Base-by-base conservation (phyloP, 1,284 basidiomycete species). In the Puccinia hordei region DNA sequence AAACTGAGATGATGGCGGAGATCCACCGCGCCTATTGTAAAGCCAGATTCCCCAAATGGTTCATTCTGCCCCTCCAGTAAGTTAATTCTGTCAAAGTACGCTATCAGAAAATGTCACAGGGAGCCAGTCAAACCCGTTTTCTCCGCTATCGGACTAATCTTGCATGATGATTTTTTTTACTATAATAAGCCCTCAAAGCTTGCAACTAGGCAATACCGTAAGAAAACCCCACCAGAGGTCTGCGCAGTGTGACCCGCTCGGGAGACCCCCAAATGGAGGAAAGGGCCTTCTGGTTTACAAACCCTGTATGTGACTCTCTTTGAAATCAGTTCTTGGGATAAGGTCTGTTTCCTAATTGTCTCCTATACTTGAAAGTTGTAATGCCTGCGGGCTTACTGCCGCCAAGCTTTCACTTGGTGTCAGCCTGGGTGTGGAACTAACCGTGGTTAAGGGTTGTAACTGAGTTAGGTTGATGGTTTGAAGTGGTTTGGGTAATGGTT, bases 311-410 rank as follows among this genome's bases (percentile, higher is more conserved):
- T 46, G n/a, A 51, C 57, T 22, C 44, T 30, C n/a, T 61, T 35
- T 15, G 12, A 49, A 17, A 38, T 41, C 8, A 73, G 17, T 41
- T 53, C 15, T 38, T 15, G 10, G 9, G 15, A 15, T 10, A 1
- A 59, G 12, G 1, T 22, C 6, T 38, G 6, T 59, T 19, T 55
- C 51, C 55, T 73, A 41, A 38, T 57, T 44, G 19, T 46, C 61
- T 75, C 38, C 5, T 5, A 19, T 38, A 2, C 35, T 53, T 57
- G n/a, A 71, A 38, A 80, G 77, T 12, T 80, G 77, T 38, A 80
- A 80, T 65, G 77, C 77, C 1, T 80, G 77, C 35, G 77, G 77
- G 9, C 59, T 80, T 44, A 73, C 77, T 46, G 77, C 77, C 35
- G 77, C 77, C 44, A 80, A 80, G 49, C 66, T 57, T 24, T n/a